phyloP scores from a whole-genome alignment of 225 moss, liverwort and hornwort species.

The Bryoerythrophyllum caledonicum region DNA sequence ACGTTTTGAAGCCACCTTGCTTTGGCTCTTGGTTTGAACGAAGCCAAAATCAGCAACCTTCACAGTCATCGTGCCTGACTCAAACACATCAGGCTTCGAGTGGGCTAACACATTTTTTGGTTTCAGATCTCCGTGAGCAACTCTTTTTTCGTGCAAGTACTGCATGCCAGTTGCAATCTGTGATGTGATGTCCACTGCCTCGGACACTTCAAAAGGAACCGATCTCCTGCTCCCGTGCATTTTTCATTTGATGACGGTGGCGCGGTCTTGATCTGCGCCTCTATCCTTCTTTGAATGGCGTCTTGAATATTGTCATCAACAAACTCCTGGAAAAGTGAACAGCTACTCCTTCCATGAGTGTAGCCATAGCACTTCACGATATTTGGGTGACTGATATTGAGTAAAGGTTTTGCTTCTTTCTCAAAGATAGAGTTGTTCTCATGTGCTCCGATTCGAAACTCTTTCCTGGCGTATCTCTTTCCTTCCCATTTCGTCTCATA shows the following conservation, averaged over 20 bases:
- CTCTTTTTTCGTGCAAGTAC: neutral
- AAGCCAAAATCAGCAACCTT: neutral
- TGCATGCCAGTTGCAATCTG: neutral
- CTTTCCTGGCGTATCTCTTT: neutral
- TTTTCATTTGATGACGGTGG: neutral
- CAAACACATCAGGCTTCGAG: neutral
- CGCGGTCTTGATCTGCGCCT: neutral
- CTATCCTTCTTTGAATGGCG: neutral
- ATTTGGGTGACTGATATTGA: neutral
- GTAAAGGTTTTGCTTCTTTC: neutral
- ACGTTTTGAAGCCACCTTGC: neutral
- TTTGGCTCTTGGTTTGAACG: neutral
- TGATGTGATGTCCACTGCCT: neutral
- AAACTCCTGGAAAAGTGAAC: slow-evolving; percentile 2
- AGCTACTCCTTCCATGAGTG: neutral
- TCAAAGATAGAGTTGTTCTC: neutral
- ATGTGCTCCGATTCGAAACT: neutral
- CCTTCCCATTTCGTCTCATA: neutral
- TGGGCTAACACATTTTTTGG: neutral
- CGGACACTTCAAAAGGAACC: neutral
- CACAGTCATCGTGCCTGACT: neutral
- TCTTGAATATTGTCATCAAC: neutral
- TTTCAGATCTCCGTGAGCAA: slow-evolving; percentile 1
- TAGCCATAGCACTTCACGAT: neutral
- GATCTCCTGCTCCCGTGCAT: neutral